Conservation (phyloP, 192 early-diverging fungal genomes). For the Fimicolochytrium jonesii region DNA sequence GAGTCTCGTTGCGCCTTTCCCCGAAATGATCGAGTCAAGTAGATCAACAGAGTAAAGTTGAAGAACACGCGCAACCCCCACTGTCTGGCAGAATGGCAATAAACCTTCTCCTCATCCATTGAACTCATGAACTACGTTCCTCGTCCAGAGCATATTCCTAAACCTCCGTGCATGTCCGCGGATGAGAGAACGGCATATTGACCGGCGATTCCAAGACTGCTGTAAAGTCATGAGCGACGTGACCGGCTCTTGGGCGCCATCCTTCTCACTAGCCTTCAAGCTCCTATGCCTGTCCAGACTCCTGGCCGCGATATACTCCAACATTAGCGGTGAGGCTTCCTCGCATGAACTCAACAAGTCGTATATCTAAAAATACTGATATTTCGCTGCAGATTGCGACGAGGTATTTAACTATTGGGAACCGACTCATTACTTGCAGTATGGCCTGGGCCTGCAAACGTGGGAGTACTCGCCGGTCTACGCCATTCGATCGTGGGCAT, state of each 20-base stretch:
- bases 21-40: no score
- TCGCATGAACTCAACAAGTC: neutral
- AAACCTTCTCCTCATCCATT: no score
- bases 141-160: no score
- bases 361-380: neutral
- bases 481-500: slow-evolving; percentile 84
- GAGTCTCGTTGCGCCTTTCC: no score
- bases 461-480: slow-evolving; percentile 96
- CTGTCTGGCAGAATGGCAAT: no score
- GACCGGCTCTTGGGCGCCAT: slow-evolving; percentile 51
- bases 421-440: slow-evolving; percentile 80
- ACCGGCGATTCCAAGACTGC: no score
- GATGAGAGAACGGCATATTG: no score
- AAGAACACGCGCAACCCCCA: no score
- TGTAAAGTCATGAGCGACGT: no score
- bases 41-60: no score
- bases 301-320: slow-evolving; percentile 51
- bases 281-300: slow-evolving; percentile 48
- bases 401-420: slow-evolving; percentile 98
- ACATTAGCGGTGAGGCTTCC: slow-evolving; percentile 30
- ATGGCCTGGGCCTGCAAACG: slow-evolving; percentile 83
- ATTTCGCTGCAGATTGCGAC: slow-evolving; percentile 72
- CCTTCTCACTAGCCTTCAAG: slow-evolving; percentile 50
- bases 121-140: no score
- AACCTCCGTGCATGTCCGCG: no score